Evolutionary conservation across 2,329 filamentous ascomycete genomes (phyloP).

Genomic region (Hymenoscyphus albidus): DNA sequence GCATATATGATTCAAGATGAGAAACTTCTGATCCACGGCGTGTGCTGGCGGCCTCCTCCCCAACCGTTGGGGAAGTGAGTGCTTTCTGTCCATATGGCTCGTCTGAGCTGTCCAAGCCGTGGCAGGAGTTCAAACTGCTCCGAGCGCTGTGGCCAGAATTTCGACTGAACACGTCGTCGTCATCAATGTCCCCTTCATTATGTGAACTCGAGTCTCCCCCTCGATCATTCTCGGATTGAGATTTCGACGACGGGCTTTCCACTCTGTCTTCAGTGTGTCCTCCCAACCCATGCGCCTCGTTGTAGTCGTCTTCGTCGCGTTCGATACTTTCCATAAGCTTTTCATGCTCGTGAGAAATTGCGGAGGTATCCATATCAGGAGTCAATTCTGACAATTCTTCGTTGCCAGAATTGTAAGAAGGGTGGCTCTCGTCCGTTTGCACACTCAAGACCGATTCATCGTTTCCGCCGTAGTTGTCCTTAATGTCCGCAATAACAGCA

Average conservation of each 20-base stretch:
- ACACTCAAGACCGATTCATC: slow-evolving; percentile 36
- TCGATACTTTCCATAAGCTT: slow-evolving; percentile 5
- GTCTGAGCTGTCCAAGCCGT: slow-evolving; percentile 26
- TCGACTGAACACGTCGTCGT: slow-evolving; percentile 36
- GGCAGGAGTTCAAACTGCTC: slow-evolving; percentile 30
- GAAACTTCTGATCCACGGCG: slow-evolving; percentile 42
- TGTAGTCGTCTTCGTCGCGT: neutral
- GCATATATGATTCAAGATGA: slow-evolving; percentile 33
- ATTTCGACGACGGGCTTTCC: slow-evolving; percentile 9
- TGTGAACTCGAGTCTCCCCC: slow-evolving; percentile 32
- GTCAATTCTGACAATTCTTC: slow-evolving; percentile 9
- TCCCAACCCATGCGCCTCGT: neutral
- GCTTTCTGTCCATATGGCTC: slow-evolving; percentile 26
- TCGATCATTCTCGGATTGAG: slow-evolving; percentile 22
- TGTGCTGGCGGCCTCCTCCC: slow-evolving; percentile 31
- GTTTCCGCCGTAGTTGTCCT: slow-evolving; percentile 33
- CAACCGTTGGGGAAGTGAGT: slow-evolving; percentile 28
- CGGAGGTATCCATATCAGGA: neutral
- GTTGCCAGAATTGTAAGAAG: slow-evolving; percentile 5
- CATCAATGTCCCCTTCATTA: slow-evolving; percentile 35
- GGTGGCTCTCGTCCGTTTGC: slow-evolving; percentile 31
- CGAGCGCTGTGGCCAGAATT: slow-evolving; percentile 23
- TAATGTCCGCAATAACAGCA: slow-evolving; percentile 47
- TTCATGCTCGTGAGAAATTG: slow-evolving; percentile 5
- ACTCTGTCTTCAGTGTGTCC: no score